Percentiles rank a stretch among this genome's conserved stretches.
Conservation (phyloP, 2,329 filamentous ascomycete genomes). For the Talaromyces rugulosus region DNA sequence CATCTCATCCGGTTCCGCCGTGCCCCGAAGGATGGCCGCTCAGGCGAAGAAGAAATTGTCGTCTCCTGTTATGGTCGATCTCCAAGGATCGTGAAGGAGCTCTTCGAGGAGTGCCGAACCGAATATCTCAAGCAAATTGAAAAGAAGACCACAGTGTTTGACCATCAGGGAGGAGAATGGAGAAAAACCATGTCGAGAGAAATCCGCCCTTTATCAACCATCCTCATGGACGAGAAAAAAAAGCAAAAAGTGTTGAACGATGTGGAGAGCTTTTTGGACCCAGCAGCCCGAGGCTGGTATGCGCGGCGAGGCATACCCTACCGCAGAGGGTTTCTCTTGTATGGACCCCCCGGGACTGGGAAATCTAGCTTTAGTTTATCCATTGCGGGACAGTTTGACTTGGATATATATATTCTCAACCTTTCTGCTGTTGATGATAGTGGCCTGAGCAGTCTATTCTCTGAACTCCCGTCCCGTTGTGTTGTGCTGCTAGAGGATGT, state of each 20-base stretch:
- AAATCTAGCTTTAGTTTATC: conserved; percentile 70
- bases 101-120: conserved; percentile 26
- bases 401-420: conserved; percentile 69
- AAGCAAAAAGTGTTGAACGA: not conserved
- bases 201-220: not conserved
- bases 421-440: conserved; percentile 61
- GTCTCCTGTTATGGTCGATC: not conserved
- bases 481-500: conserved; percentile 75
- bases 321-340: conserved; percentile 73
- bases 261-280: not conserved
- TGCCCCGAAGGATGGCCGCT: not conserved
- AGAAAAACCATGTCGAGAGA: not conserved
- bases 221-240: not conserved
- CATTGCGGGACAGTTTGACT: conserved; percentile 63
- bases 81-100: conserved; percentile 19
- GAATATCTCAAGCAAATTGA: conserved; percentile 26
- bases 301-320: conserved; percentile 78
- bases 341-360: conserved; percentile 75
- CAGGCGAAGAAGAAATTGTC: not conserved
- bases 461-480: too few species aligned
- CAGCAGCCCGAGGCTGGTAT: conserved; percentile 58
- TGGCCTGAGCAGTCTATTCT: conserved; percentile 59
- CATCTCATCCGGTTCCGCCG: not conserved
- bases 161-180: conserved; percentile 21
- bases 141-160: conserved; percentile 26